A percentile compares a stretch with the other conserved stretches of the same genome.
phyloP scores from a whole-genome alignment of 1,139 yeast species.

The Saccharomycopsis crataegensis region DNA sequence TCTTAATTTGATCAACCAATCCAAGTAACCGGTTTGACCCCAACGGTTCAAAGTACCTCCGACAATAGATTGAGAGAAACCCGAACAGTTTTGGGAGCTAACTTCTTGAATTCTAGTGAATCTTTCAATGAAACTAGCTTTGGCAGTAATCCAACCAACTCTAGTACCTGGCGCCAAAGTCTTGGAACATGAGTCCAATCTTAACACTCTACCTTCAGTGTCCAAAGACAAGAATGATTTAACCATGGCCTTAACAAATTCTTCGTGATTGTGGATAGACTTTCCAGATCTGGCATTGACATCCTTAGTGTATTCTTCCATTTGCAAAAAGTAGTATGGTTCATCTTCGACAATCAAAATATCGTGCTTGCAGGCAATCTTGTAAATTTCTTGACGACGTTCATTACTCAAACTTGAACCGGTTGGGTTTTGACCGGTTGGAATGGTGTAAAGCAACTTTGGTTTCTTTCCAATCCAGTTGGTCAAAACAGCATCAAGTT shows the following conservation, averaged over 20 bases:
- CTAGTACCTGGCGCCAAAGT: constrained; percentile 90
- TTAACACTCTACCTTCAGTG: constrained; percentile 80
- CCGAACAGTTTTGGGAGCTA: constrained; percentile 74
- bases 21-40: constrained; percentile 73
- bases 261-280: constrained; percentile 35
- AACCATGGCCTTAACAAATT: constrained; percentile 60
- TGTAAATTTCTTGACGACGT: constrained; percentile 67
- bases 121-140: constrained; percentile 57
- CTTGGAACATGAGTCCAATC: constrained; percentile 89
- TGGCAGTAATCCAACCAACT: constrained; percentile 87
- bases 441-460: constrained; percentile 74
- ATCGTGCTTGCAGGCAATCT: constrained; percentile 71
- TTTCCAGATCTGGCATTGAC: constrained; percentile 23
- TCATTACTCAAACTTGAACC: constrained; percentile 70
- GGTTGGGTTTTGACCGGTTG: constrained; percentile 95
- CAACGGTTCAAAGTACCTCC: constrained; percentile 57
- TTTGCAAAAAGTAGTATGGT: constrained; percentile 90
- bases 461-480: constrained; percentile 62
- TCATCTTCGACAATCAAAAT: constrained; percentile 82
- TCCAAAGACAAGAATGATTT: constrained; percentile 76
- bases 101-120: constrained; percentile 73
- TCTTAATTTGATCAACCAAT: constrained; percentile 85
- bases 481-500: constrained; percentile 53
- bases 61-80: constrained; percentile 67
- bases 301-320: constrained; percentile 39